phyloP scores from a whole-genome alignment of 495 filamentous ascomycete genomes.

The Aeminium ludgeri region DNA sequence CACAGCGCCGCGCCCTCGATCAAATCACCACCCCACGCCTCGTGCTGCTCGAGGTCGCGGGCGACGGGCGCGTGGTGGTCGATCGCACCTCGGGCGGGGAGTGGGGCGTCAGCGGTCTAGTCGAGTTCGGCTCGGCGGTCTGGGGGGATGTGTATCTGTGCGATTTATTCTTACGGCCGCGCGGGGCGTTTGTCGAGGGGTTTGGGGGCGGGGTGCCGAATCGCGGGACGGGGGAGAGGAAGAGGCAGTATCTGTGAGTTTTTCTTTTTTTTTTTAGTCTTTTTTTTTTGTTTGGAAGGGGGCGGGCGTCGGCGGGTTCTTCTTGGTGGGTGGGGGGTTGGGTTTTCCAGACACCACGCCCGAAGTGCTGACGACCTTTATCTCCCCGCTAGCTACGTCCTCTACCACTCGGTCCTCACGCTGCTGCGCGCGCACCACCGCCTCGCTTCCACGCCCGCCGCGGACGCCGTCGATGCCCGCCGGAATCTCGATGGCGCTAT shows the following conservation, averaged over 20 bases:
- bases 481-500: too few species aligned
- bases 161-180: conserved; percentile 31
- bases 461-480: too few species aligned
- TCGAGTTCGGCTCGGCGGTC: conserved; percentile 35
- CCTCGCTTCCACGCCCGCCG: too few species aligned
- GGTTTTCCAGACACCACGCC: too few species aligned
- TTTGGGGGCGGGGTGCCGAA: conserved; percentile 24
- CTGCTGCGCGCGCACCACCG: too few species aligned
- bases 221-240: conserved; percentile 12
- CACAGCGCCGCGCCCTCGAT: conserved; percentile 35
- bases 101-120: conserved; percentile 22
- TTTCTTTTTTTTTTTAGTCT: conserved; percentile 72
- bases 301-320: too few species aligned
- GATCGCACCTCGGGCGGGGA: conserved; percentile 33
- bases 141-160: conserved; percentile 45
- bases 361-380: too few species aligned
- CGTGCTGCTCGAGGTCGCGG: conserved; percentile 39
- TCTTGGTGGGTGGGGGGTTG: too few species aligned
- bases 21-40: conserved; percentile 39
- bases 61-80: conserved; percentile 40
- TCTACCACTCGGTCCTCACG: too few species aligned
- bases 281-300: too few species aligned
- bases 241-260: conserved; percentile 34
- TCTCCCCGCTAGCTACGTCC: too few species aligned
- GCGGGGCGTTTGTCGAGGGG: conserved; percentile 31